These are phyloP conservation scores for Rhododendron ovatum DNA, from an alignment of 148 eudicot species.

Conservation along the genomic window DNA sequence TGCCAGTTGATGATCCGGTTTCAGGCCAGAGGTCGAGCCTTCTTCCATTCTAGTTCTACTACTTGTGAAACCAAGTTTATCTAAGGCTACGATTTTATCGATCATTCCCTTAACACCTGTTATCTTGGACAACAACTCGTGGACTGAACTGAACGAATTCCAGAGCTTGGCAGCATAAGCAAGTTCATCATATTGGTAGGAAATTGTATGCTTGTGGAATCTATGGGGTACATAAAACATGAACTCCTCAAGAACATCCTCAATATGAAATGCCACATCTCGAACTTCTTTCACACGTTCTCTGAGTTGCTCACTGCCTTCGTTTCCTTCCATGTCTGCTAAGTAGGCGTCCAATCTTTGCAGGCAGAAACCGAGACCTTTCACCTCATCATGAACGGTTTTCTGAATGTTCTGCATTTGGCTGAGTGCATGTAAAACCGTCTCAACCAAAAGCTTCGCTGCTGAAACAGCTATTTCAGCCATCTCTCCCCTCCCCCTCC, in stretches of 20 bases:
- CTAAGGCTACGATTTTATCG: neutral
- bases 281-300: slow-evolving; percentile 7
- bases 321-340: neutral
- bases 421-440: too few species aligned
- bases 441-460: too few species aligned
- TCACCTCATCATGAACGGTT: too few species aligned
- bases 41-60: neutral
- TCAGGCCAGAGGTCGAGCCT: neutral
- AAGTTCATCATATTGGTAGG: neutral
- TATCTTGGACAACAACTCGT: neutral
- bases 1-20: neutral
- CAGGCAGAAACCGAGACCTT: neutral
- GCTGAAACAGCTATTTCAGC: too few species aligned
- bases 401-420: too few species aligned
- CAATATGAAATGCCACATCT: slow-evolving; percentile 16
- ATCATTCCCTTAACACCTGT: neutral
- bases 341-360: neutral
- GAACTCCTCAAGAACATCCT: slow-evolving; percentile 23
- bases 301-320: neutral
- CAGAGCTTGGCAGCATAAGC: neutral
- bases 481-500: too few species aligned
- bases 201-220: neutral
- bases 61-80: neutral
- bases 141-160: neutral
- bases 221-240: neutral